Conservation (phyloP, 2,329 filamentous ascomycete genomes). For the Colletotrichum simmondsii region DNA sequence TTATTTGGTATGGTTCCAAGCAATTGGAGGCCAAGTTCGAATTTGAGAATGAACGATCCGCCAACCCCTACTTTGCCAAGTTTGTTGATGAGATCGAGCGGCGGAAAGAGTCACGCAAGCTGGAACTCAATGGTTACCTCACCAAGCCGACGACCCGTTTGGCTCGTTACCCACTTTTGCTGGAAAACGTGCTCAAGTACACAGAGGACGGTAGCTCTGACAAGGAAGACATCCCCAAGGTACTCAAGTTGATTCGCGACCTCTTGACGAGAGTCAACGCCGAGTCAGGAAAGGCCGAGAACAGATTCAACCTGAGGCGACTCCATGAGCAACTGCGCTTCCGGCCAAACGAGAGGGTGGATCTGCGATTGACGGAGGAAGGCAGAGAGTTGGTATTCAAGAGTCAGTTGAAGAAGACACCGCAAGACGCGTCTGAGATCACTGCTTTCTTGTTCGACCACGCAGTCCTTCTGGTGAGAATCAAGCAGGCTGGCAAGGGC, state of each 20-base stretch:
- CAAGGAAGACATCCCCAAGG: slow-evolving; percentile 91
- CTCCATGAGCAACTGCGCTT: slow-evolving; percentile 94
- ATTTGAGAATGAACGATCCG: slow-evolving; percentile 93
- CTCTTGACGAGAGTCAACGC: slow-evolving; percentile 90
- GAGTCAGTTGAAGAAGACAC: slow-evolving; percentile 90
- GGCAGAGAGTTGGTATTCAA: slow-evolving; percentile 95
- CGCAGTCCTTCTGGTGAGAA: slow-evolving; percentile 88
- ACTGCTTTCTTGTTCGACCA: slow-evolving; percentile 97
- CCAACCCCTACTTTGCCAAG: slow-evolving; percentile 85
- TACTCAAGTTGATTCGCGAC: slow-evolving; percentile 86
- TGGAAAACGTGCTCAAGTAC: slow-evolving; percentile 93
- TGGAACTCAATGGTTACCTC: slow-evolving; percentile 96
- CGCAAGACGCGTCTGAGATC: slow-evolving; percentile 82
- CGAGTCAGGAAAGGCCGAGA: slow-evolving; percentile 96
- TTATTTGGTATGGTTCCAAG: slow-evolving; percentile 95
- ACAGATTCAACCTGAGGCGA: slow-evolving; percentile 93
- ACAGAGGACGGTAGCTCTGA: slow-evolving; percentile 91
- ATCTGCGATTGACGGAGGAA: slow-evolving; percentile 93
- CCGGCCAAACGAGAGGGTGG: slow-evolving; percentile 88
- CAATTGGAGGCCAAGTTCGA: slow-evolving; percentile 98
- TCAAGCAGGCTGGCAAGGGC: slow-evolving; percentile 91
- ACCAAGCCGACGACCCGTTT: slow-evolving; percentile 97
- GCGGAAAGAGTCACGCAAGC: slow-evolving; percentile 93
- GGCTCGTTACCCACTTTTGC: slow-evolving; percentile 89
- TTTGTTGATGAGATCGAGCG: slow-evolving; percentile 98